phyloP scores from a whole-genome alignment of 352 stramenopile species.

The Phytophthora brassicae region DNA sequence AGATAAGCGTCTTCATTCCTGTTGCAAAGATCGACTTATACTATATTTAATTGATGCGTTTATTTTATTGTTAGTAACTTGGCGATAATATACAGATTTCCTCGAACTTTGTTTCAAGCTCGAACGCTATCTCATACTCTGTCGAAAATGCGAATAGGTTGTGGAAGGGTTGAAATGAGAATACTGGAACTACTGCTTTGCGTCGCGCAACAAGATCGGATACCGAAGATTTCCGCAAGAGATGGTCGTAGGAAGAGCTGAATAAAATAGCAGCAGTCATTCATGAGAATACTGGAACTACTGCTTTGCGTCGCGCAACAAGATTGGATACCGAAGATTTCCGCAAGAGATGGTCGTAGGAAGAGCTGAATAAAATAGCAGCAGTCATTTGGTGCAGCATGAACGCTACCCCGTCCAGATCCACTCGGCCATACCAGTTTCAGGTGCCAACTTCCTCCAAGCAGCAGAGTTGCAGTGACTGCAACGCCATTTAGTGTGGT shows the following conservation, averaged over 20 bases:
- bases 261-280: slow-evolving; percentile 75
- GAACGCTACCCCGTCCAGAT: slow-evolving; percentile 79
- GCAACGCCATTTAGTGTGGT: slow-evolving; percentile 23
- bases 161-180: too few relatives aligned
- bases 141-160: too few relatives aligned
- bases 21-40: too few relatives aligned
- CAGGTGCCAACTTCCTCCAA: slow-evolving; percentile 82
- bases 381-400: slow-evolving; percentile 62
- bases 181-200: slow-evolving; percentile 72
- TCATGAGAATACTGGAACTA: slow-evolving; percentile 67
- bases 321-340: slow-evolving; percentile 52
- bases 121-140: too few relatives aligned
- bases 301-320: slow-evolving; percentile 72
- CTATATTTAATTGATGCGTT: too few relatives aligned
- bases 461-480: slow-evolving; percentile 66
- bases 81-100: too few relatives aligned
- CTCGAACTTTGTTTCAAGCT: too few relatives aligned
- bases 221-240: slow-evolving; percentile 40
- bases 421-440: slow-evolving; percentile 78
- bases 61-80: too few relatives aligned
- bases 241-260: slow-evolving; percentile 55
- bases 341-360: slow-evolving; percentile 54
- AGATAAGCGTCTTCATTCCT: too few relatives aligned
- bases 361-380: slow-evolving; percentile 66
- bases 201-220: slow-evolving; percentile 69